Evolutionary conservation across 2,329 filamentous ascomycete genomes (phyloP).

Genomic region (Microdochium trichocladiopsis): DNA sequence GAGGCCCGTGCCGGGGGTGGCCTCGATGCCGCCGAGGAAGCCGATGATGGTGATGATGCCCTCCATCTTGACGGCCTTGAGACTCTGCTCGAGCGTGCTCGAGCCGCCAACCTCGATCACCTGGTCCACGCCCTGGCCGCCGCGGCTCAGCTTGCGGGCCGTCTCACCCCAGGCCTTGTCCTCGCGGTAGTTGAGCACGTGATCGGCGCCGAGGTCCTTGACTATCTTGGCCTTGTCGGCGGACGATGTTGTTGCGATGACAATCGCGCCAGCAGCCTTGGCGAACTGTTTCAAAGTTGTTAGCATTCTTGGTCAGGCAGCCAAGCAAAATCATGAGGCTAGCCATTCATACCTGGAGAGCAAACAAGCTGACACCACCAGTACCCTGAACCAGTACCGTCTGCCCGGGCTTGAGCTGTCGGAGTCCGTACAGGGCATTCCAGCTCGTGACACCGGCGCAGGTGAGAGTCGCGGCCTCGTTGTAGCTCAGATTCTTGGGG

Average conservation of each 20-base stretch:
- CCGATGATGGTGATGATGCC: slow-evolving; percentile 38
- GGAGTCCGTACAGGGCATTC: slow-evolving; percentile 57
- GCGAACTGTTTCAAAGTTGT: slow-evolving; percentile 28
- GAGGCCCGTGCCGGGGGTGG: slow-evolving; percentile 39
- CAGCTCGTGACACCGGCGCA: slow-evolving; percentile 59
- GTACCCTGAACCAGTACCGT: slow-evolving; percentile 64
- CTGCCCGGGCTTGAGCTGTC: slow-evolving; percentile 43
- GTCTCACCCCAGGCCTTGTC: slow-evolving; percentile 36
- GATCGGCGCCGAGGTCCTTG: slow-evolving; percentile 38
- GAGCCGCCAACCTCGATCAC: slow-evolving; percentile 41
- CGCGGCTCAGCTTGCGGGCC: slow-evolving; percentile 30
- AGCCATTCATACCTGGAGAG: slow-evolving; percentile 33
- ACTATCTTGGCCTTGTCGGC: slow-evolving; percentile 34
- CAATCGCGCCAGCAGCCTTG: slow-evolving; percentile 38
- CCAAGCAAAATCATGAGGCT: not conserved
- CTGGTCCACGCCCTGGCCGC: slow-evolving; percentile 37
- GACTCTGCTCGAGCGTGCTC: slow-evolving; percentile 33
- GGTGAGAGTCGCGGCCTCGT: slow-evolving; percentile 49
- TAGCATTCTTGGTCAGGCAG: not conserved
- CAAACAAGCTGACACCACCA: slow-evolving; percentile 61
- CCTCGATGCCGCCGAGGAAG: slow-evolving; percentile 32
- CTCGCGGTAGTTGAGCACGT: slow-evolving; percentile 43
- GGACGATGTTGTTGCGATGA: slow-evolving; percentile 41
- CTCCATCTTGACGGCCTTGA: slow-evolving; percentile 35
- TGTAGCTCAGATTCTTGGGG: slow-evolving; percentile 45